A percentile compares a stretch with the other conserved stretches of the same genome.
Evolutionary conservation across 805 yeast genomes (phyloP).

Genomic region (Yarrowia yakushimensis): DNA sequence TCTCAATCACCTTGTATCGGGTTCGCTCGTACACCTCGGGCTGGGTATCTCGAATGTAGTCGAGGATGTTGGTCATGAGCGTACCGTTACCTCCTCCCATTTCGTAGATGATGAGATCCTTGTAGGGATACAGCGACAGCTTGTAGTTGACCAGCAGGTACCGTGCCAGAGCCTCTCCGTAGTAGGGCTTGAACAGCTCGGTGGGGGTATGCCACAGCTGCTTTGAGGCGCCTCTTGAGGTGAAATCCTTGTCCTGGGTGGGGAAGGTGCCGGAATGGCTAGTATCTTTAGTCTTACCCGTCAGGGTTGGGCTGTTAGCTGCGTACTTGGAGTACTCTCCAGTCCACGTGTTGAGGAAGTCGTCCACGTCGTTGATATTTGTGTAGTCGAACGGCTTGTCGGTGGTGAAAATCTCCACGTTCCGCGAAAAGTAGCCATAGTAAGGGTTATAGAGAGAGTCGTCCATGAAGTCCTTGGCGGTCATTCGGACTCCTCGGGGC

Average conservation of each 20-base stretch:
- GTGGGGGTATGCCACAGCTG: constrained; percentile 92
- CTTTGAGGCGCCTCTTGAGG: constrained; percentile 39
- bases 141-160: constrained; percentile 70
- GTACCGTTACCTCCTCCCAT: constrained; percentile 92
- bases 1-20: constrained; percentile 68
- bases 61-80: constrained; percentile 68
- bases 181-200: constrained; percentile 74
- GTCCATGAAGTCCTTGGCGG: constrained; percentile 76
- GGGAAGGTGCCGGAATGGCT: constrained; percentile 23
- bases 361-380: constrained; percentile 58
- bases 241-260: constrained; percentile 13
- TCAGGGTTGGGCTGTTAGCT: constrained; percentile 37
- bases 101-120: constrained; percentile 73
- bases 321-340: constrained; percentile 52
- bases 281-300: constrained; percentile 25
- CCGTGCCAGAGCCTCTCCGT: constrained; percentile 82
- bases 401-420: constrained; percentile 72
- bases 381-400: constrained; percentile 61
- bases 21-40: constrained; percentile 73
- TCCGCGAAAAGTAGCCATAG: constrained; percentile 78
- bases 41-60: constrained; percentile 56
- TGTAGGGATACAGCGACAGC: constrained; percentile 62
- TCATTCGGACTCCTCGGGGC: constrained; percentile 65
- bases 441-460: constrained; percentile 77
- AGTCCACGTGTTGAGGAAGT: constrained; percentile 67